Evolutionary conservation across 768 basidiomycete genomes (phyloP).

Genomic region (Leccinum longicurvipes): DNA sequence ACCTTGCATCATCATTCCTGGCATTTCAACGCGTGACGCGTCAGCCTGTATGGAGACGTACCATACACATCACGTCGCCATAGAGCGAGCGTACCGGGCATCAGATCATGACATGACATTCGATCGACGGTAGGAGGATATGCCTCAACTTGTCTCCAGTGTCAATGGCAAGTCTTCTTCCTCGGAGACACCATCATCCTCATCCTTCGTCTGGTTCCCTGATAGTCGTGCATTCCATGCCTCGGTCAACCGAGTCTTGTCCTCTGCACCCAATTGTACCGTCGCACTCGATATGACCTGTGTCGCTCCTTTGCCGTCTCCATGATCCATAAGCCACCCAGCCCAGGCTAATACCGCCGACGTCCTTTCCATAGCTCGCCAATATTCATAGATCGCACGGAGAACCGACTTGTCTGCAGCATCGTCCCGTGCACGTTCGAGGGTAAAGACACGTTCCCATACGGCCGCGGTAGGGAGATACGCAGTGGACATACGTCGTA

Average conservation of each 20-base stretch:
- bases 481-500: constrained; percentile 40
- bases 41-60: not conserved
- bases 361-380: constrained; percentile 38
- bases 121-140: not conserved
- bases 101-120: not conserved
- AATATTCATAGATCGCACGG: constrained; percentile 37
- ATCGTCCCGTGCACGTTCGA: constrained; percentile 21
- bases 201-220: constrained; percentile 7
- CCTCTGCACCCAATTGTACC: constrained; percentile 24
- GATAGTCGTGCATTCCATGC: constrained; percentile 32
- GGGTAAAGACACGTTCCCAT: constrained; percentile 43
- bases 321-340: constrained; percentile 42
- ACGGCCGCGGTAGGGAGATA: constrained; percentile 44
- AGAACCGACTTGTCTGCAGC: constrained; percentile 18
- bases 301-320: constrained; percentile 40
- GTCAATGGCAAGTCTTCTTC: constrained; percentile 14
- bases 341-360: constrained; percentile 45
- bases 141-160: constrained; percentile 11
- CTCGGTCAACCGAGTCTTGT: constrained; percentile 34
- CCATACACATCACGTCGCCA: too few species aligned
- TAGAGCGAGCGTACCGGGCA: too few species aligned
- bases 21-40: constrained; percentile 7
- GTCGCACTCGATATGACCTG: constrained; percentile 34
- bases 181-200: constrained; percentile 6
- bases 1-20: constrained; percentile 10